These are phyloP conservation scores for Suillus hirtellus DNA, from an alignment of 768 basidiomycete genomes.

Conservation along the genomic window DNA sequence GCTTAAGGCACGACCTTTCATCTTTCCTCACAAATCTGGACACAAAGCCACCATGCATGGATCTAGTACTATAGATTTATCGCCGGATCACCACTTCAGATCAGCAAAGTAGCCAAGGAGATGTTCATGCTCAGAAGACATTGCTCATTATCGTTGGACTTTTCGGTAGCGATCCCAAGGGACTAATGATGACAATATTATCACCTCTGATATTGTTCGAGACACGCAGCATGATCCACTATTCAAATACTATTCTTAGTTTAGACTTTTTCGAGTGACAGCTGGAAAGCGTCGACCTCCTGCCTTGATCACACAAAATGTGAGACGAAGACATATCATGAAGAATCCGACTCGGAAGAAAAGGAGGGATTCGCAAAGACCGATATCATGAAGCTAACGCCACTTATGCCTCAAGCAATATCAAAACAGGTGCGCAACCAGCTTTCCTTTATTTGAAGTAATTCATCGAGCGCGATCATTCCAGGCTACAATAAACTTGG, in stretches of 20 bases:
- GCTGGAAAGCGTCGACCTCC: background rate
- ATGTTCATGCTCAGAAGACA: too few relatives aligned
- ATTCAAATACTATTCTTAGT: background rate
- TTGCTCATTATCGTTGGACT: too few relatives aligned
- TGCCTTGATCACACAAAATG: constrained; percentile 41
- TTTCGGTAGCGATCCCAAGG: too few relatives aligned
- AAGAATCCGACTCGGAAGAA: constrained; percentile 73
- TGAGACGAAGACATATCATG: constrained; percentile 63
- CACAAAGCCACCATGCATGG: too few relatives aligned
- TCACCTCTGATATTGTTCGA: too few relatives aligned
- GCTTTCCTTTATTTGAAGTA: background rate
- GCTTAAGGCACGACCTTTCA: too few relatives aligned
- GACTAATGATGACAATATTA: too few relatives aligned
- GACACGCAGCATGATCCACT: background rate
- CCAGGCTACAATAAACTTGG: constrained; percentile 93
- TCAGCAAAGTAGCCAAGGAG: too few relatives aligned
- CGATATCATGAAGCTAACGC: constrained; percentile 79
- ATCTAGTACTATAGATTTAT: too few relatives aligned
- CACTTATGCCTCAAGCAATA: constrained; percentile 86
- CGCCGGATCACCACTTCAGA: too few relatives aligned
- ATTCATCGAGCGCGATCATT: constrained; percentile 8
- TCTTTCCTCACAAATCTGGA: too few relatives aligned
- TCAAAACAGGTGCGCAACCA: constrained; percentile 76
- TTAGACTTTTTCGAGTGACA: constrained; percentile 1
- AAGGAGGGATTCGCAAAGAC: constrained; percentile 64